Conservation (phyloP, 148 eudicot genomes). For the Rhododendron kiyosumense region DNA sequence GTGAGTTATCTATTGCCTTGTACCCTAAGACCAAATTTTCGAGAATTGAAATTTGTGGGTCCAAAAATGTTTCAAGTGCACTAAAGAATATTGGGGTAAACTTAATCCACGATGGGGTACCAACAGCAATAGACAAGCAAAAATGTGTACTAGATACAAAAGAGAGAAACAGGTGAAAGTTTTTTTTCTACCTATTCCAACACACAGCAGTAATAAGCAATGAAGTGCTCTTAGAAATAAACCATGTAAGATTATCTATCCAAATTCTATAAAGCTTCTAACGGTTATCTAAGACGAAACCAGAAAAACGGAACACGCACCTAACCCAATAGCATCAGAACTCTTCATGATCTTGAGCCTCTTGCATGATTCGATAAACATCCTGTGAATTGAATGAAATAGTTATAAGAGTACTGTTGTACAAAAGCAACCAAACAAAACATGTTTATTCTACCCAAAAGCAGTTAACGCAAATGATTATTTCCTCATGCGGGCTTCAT, state of each 20-base stretch:
- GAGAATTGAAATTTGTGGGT: background rate
- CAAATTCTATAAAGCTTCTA: background rate
- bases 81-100: background rate
- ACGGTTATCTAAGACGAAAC: background rate
- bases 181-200: background rate
- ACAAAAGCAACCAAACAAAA: background rate
- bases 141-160: background rate
- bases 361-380: conserved; percentile 71
- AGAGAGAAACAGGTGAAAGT: background rate
- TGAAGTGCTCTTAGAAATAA: background rate
- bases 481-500: background rate
- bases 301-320: conserved; percentile 16
- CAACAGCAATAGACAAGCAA: background rate
- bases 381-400: conserved; percentile 31
- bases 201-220: background rate
- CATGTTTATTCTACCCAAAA: background rate
- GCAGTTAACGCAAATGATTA: background rate
- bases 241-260: background rate
- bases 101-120: background rate
- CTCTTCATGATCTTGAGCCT: conserved; percentile 79
- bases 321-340: conserved; percentile 79
- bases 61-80: background rate
- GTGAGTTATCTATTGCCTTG: background rate
- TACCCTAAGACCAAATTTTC: background rate
- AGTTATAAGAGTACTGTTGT: background rate